Base-by-base conservation (phyloP, 768 basidiomycete species). In the Dictyophora rubrovolvata region DNA sequence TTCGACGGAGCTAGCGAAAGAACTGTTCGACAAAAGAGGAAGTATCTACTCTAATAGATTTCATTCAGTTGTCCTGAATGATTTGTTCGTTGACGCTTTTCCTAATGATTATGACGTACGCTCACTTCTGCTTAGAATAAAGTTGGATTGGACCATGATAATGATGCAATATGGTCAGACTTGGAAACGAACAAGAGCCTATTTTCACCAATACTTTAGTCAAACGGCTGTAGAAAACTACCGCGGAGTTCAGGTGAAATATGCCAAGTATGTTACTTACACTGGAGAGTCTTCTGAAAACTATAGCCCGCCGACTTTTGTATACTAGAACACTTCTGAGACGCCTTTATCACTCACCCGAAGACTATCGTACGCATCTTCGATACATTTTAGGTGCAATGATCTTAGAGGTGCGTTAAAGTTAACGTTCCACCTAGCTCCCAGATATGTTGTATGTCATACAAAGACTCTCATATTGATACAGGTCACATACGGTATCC, bases 151-250 rank as follows among this genome's bases (percentile, higher is more conserved):
- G 73, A 78, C 76, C 50, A 80, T 82, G 51, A 79, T 75, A 0
- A 79, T 81, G 56, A 81, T 81, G 81, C 75, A 71, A 11, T 81
- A 78, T 48, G 76, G 75, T 72, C 51, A 48, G 69, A 42, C 11
- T 7, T 33, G 11, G 23, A 22, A 47, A 59, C 72, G 69, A 46
- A 79, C 81, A 63, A 76, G 80, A 54, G 77, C 72, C 48, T 74
- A 79, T 70, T 81, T 82, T 62, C 75, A 80, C 61, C 69, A 72
- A 4, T 75, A 79, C 64, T 82, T 82, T 58, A 75, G 76, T 42
- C 75, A 75, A 33, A 72, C 75, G 1, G 68, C 70, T 5, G 72
- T 72, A 0, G 71, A 72, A 0, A 68, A 66, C 1, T 75, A 77
- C 62, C 74, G 76, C 74, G 73, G 75, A 16, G 67, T 75, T 47